These are phyloP conservation scores for Bothriochloa decipiens DNA, from an alignment of 176 grass and related monocot genomes.

Conservation along the genomic window DNA sequence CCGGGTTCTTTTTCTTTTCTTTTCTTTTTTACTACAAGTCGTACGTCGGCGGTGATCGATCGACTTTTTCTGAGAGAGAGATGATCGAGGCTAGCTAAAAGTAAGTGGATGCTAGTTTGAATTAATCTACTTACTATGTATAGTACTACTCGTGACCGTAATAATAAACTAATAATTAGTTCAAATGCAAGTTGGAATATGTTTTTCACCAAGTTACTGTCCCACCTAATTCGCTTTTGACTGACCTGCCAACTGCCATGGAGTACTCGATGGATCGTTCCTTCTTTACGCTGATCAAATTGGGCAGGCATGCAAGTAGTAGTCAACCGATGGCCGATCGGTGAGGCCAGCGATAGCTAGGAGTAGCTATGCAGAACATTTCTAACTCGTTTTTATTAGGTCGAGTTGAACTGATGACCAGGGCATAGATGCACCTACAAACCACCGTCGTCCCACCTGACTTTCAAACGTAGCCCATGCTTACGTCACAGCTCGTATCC, in stretches of 20 bases:
- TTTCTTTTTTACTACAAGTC: too few relatives aligned
- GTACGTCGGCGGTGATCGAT: too few relatives aligned
- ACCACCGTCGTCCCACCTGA: not conserved
- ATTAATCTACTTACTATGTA: too few relatives aligned
- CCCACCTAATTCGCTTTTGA: constrained; percentile 37
- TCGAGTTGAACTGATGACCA: not conserved
- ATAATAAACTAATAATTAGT: too few relatives aligned
- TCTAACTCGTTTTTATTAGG: not conserved
- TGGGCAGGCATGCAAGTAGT: not conserved
- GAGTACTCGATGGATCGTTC: not conserved
- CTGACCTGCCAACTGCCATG: not conserved
- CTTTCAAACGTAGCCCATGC: too few relatives aligned
- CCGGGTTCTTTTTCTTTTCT: too few relatives aligned
- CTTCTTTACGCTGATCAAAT: not conserved
- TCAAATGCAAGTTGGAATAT: not conserved
- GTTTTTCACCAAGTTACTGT: not conserved
- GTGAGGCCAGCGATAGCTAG: too few relatives aligned
- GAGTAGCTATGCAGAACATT: not conserved
- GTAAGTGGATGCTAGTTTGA: too few relatives aligned
- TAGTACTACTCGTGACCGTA: not conserved
- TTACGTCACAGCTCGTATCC: not conserved
- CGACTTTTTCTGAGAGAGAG: too few relatives aligned
- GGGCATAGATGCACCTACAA: not conserved
- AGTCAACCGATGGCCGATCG: too few relatives aligned
- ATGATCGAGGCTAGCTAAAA: too few relatives aligned